phyloP scores from a whole-genome alignment of 2,329 filamentous ascomycete species.

The Penicillium sp. region DNA sequence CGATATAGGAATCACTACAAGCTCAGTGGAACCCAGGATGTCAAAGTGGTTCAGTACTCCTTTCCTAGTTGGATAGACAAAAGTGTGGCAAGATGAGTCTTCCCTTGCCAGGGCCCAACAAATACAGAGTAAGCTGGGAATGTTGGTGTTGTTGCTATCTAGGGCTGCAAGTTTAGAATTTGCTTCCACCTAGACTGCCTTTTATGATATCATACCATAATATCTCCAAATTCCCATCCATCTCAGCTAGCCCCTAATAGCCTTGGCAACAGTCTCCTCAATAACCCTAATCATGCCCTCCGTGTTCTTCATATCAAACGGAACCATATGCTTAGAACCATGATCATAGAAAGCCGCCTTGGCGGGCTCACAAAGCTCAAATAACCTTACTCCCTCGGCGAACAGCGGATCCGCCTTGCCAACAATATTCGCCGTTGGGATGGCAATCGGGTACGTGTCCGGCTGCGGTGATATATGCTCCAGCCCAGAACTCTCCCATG shows the following conservation, averaged over 20 bases:
- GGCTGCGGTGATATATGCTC: conserved; percentile 9
- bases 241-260: conserved; percentile 7
- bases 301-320: conserved; percentile 27
- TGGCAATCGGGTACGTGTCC: conserved; percentile 20
- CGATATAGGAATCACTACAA: too few relatives aligned
- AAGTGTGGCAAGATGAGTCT: too few relatives aligned
- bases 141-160: too few relatives aligned
- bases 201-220: too few relatives aligned
- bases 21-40: too few relatives aligned
- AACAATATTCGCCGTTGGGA: conserved; percentile 35
- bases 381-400: conserved; percentile 24
- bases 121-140: too few relatives aligned
- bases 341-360: conserved; percentile 31
- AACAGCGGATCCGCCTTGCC: conserved; percentile 31
- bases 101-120: too few relatives aligned
- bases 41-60: too few relatives aligned
- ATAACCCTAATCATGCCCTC: conserved; percentile 23
- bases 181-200: too few relatives aligned
- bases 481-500: conserved; percentile 22
- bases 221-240: not conserved
- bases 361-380: conserved; percentile 27
- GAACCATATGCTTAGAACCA: conserved; percentile 28
- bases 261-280: conserved; percentile 22
- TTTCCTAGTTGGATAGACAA: too few relatives aligned
- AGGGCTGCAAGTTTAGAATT: too few relatives aligned